Evolutionary conservation across 192 early-diverging fungal genomes (phyloP).

Genomic region (Rhizophagus clarus): DNA sequence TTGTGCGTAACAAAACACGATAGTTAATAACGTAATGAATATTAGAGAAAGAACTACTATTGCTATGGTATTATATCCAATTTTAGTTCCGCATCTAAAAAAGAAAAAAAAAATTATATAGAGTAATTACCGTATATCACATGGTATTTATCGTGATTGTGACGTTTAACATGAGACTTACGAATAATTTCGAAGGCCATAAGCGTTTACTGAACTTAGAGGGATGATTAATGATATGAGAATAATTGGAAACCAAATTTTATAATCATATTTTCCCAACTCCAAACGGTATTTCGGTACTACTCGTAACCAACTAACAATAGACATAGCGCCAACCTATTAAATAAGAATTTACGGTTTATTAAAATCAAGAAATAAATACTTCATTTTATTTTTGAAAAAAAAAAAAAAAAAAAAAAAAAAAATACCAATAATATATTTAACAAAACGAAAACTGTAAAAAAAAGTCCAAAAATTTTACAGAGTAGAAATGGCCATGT

Average conservation of each 20-base stretch:
- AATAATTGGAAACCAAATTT: not conserved
- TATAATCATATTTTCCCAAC: slow-evolving; percentile 2
- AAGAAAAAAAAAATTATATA: too few species aligned
- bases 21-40: too few species aligned
- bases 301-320: not conserved
- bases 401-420: too few species aligned
- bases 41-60: too few species aligned
- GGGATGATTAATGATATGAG: not conserved
- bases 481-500: not conserved
- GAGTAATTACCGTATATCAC: too few species aligned
- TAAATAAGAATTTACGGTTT: too few species aligned
- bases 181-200: not conserved
- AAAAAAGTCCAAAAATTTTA: not conserved
- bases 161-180: not conserved
- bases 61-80: too few species aligned
- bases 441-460: not conserved
- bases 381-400: too few species aligned
- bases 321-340: not conserved
- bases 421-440: not conserved
- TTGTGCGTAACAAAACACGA: too few species aligned
- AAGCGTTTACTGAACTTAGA: not conserved
- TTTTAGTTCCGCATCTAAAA: too few species aligned
- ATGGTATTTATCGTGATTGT: too few species aligned
- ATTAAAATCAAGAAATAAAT: too few species aligned
- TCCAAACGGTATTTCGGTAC: not conserved